Evolutionary conservation across 2,329 filamentous ascomycete species (phyloP).

Genomic region (Ustulina deusta): DNA sequence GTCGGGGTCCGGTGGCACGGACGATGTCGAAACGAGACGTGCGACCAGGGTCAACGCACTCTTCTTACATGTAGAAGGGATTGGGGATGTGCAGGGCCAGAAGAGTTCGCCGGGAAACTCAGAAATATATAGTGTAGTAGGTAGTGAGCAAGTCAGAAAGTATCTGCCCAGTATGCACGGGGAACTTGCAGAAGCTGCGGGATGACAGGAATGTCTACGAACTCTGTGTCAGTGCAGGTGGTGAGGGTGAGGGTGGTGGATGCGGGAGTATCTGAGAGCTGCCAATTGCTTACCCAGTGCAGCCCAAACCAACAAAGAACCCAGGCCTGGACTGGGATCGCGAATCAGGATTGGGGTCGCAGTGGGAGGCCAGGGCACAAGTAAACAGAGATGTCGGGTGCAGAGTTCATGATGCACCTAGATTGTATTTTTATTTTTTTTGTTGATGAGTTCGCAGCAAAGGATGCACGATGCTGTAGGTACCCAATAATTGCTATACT

Average conservation of each 20-base stretch:
- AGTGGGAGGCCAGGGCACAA: background rate
- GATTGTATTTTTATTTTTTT: constrained; percentile 5
- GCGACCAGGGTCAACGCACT: background rate
- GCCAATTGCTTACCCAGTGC: background rate
- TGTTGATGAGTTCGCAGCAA: constrained; percentile 6
- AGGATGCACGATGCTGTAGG: constrained; percentile 3
- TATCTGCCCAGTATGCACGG: too few relatives aligned
- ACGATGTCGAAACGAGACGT: background rate
- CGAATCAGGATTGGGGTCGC: background rate
- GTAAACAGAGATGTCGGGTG: constrained; percentile 3
- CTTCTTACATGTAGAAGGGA: too few relatives aligned
- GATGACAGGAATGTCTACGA: constrained; percentile 5
- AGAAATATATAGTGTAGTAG: background rate
- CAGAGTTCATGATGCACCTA: constrained; percentile 28
- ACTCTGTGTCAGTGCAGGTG: constrained; percentile 11
- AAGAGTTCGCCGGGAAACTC: background rate
- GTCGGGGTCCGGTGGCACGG: background rate
- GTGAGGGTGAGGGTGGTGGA: background rate
- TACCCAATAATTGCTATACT: constrained; percentile 5
- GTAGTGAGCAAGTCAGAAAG: background rate
- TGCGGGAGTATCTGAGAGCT: too few relatives aligned
- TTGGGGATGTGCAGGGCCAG: too few relatives aligned
- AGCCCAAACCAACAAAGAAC: constrained; percentile 6
- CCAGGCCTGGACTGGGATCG: background rate
- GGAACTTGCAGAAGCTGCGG: constrained; percentile 11